Percentiles rank a stretch among this genome's conserved stretches.
These are phyloP conservation scores for Pseudoturritis turrita DNA, from an alignment of 345 rosid genomes.

Conservation along the genomic window DNA sequence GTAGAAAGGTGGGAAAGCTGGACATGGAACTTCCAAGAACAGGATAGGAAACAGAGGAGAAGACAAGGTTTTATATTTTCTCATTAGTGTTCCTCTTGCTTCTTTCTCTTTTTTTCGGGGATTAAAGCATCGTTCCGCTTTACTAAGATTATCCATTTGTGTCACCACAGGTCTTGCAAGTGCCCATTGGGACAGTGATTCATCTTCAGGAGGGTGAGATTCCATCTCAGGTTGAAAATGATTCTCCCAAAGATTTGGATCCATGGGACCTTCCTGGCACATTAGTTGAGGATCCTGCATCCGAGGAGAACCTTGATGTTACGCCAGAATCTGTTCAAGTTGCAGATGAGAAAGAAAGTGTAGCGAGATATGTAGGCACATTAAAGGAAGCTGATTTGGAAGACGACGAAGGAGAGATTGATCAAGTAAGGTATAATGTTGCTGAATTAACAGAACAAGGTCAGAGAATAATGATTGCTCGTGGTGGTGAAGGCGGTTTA, in stretches of 20 bases:
- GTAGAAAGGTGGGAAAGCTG: slow-evolving; percentile 78
- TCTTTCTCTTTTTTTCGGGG: neutral
- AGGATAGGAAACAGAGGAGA: slow-evolving; percentile 84
- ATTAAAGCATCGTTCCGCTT: neutral
- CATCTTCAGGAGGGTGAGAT: slow-evolving; percentile 80
- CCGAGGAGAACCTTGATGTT: slow-evolving; percentile 4
- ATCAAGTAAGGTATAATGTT: slow-evolving; percentile 47
- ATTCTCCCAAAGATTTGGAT: slow-evolving; percentile 46
- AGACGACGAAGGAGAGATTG: slow-evolving; percentile 31
- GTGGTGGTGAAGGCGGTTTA: slow-evolving; percentile 84
- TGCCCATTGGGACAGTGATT: slow-evolving; percentile 87
- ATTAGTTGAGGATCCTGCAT: slow-evolving; percentile 39
- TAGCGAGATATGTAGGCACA: neutral
- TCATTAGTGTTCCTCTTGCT: slow-evolving; percentile 7
- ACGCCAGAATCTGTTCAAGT: slow-evolving; percentile 1
- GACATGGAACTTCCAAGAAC: slow-evolving; percentile 77
- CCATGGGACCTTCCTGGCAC: slow-evolving; percentile 95
- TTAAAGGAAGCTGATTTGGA: slow-evolving; percentile 24
- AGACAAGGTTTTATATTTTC: slow-evolving; percentile 57
- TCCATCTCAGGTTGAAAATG: slow-evolving; percentile 39
- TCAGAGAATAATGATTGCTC: slow-evolving; percentile 63
- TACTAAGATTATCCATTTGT: neutral
- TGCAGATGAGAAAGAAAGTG: neutral
- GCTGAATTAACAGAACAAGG: slow-evolving; percentile 71
- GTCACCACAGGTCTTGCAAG: slow-evolving; percentile 54